Evolutionary conservation across 768 basidiomycete species (phyloP).

Genomic region (Saitozyma podzolica): DNA sequence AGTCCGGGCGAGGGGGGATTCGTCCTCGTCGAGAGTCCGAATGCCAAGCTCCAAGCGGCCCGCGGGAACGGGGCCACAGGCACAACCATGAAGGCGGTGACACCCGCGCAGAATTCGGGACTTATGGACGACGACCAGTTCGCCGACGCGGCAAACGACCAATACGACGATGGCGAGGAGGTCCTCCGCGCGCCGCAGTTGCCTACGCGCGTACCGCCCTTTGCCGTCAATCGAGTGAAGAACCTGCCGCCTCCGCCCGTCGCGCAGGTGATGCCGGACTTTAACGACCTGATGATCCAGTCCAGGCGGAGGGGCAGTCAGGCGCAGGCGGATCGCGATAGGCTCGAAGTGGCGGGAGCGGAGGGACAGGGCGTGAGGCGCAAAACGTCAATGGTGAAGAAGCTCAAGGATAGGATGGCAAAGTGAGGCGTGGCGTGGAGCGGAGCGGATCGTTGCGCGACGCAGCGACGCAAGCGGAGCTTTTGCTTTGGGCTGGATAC

Average conservation of each 20-base stretch:
- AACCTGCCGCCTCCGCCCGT: constrained; percentile 44
- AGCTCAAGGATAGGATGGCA: constrained; percentile 46
- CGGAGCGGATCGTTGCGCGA: too few species aligned
- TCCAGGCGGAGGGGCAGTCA: constrained; percentile 14
- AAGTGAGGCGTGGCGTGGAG: constrained; percentile 22
- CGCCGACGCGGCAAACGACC: too few species aligned
- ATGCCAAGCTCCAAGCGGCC: constrained; percentile 20
- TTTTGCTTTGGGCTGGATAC: too few species aligned
- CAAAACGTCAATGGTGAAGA: constrained; percentile 50
- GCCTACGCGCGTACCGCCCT: constrained; percentile 11
- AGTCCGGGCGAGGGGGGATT: constrained; percentile 12
- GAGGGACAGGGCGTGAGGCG: constrained; percentile 32
- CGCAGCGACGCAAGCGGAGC: too few species aligned
- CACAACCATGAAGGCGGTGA: too few species aligned
- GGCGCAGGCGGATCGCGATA: constrained; percentile 1
- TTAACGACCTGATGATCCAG: constrained; percentile 27
- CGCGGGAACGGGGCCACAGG: too few species aligned
- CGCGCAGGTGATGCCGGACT: constrained; percentile 50
- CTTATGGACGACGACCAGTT: too few species aligned
- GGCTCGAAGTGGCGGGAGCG: constrained; percentile 3
- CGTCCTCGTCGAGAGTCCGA: constrained; percentile 31
- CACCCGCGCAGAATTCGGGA: too few species aligned
- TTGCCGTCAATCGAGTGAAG: constrained; percentile 28
- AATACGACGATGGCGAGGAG: too few species aligned
- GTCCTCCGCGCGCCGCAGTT: constrained; percentile 6